Conservation (phyloP, 2,329 filamentous ascomycete genomes). For the Exophiala viscosa region DNA sequence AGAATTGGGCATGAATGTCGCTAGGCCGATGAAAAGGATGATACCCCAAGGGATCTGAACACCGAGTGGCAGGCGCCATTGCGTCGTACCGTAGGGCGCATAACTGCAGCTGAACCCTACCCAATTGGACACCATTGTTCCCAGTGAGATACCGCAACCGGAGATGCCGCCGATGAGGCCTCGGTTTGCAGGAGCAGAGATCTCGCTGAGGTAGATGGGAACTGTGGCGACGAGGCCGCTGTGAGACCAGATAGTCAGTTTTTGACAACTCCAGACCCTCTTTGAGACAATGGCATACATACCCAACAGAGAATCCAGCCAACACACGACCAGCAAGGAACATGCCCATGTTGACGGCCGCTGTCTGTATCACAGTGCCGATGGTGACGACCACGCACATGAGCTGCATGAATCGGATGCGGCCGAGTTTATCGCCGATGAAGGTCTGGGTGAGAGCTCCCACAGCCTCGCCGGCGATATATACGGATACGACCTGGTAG, state of each 20-base stretch:
- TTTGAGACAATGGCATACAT: slow-evolving; percentile 62
- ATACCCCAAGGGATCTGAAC: slow-evolving; percentile 78
- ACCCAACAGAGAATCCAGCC: slow-evolving; percentile 73
- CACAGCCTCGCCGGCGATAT: slow-evolving; percentile 58
- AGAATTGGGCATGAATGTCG: slow-evolving; percentile 77
- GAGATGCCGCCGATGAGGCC: slow-evolving; percentile 75
- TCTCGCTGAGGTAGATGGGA: slow-evolving; percentile 27
- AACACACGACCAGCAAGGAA: slow-evolving; percentile 71
- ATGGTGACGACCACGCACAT: slow-evolving; percentile 69
- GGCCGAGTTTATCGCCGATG: slow-evolving; percentile 52
- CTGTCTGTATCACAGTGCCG: slow-evolving; percentile 65
- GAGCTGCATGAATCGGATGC: slow-evolving; percentile 46
- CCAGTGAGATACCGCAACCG: slow-evolving; percentile 78
- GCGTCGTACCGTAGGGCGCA: slow-evolving; percentile 58
- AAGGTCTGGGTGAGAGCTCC: slow-evolving; percentile 54
- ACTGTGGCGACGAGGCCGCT: slow-evolving; percentile 27
- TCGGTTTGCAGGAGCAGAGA: slow-evolving; percentile 59
- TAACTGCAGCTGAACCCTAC: slow-evolving; percentile 70
- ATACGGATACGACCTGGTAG: slow-evolving; percentile 52
- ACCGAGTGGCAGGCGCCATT: slow-evolving; percentile 76
- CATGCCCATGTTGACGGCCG: slow-evolving; percentile 52
- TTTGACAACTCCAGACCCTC: too few species aligned
- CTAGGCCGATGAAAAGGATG: slow-evolving; percentile 66
- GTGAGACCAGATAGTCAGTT: not conserved
- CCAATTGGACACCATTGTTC: slow-evolving; percentile 69